These are phyloP conservation scores for Fusarium annulatum DNA, from an alignment of 2,329 filamentous ascomycete genomes.

Conservation along the genomic window DNA sequence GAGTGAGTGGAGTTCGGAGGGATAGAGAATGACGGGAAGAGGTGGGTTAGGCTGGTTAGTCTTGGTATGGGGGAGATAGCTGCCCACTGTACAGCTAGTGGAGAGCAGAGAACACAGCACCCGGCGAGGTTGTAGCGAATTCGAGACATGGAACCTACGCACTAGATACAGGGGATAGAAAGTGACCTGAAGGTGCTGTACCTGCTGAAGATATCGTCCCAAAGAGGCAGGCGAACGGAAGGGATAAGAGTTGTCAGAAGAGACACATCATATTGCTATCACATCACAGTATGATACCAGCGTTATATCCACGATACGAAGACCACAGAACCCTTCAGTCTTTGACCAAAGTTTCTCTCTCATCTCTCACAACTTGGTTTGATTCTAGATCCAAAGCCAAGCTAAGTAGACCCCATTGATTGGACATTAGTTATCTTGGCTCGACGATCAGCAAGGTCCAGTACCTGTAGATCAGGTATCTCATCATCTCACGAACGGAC, in stretches of 20 bases:
- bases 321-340: background rate
- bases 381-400: conserved; percentile 21
- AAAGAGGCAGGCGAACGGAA: conserved; percentile 25
- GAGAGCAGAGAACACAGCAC: background rate
- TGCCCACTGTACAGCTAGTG: background rate
- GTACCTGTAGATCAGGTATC: conserved; percentile 36
- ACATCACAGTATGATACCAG: background rate
- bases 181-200: conserved; percentile 19
- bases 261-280: background rate
- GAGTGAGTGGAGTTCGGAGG: conserved; percentile 1
- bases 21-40: conserved; percentile 28
- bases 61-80: conserved; percentile 25
- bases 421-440: conserved; percentile 17
- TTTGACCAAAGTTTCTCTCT: conserved; percentile 10
- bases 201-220: conserved; percentile 13
- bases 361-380: conserved; percentile 4
- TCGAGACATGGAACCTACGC: conserved; percentile 8
- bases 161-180: conserved; percentile 7
- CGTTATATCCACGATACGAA: conserved; percentile 11
- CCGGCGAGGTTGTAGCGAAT: conserved; percentile 10
- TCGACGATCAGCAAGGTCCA: conserved; percentile 15
- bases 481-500: background rate
- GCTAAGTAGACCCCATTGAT: background rate
- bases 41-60: conserved; percentile 16
- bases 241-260: conserved; percentile 4